Percentiles rank a stretch among this genome's conserved stretches.
phyloP scores from a whole-genome alignment of 2,329 filamentous ascomycete species.

The Neofusicoccum sp. region DNA sequence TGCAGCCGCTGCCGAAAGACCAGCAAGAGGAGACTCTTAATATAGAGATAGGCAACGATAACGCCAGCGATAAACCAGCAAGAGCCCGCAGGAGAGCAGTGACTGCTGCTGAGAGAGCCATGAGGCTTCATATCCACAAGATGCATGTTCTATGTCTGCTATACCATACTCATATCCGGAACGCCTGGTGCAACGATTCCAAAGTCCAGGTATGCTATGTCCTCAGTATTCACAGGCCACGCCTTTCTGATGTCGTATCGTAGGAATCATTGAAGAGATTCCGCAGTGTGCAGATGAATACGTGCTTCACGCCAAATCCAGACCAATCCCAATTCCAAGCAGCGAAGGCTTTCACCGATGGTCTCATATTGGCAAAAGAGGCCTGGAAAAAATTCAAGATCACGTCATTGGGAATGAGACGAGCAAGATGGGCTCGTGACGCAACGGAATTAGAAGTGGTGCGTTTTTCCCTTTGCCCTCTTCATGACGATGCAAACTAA shows the following conservation, averaged over 20 bases:
- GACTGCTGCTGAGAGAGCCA: conserved; percentile 56
- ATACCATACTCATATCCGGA: conserved; percentile 72
- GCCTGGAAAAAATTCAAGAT: conserved; percentile 17
- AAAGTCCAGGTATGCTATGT: conserved; percentile 57
- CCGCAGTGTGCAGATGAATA: conserved; percentile 63
- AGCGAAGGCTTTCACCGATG: conserved; percentile 74
- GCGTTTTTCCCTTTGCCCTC: conserved; percentile 15
- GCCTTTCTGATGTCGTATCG: neutral
- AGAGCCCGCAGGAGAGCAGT: conserved; percentile 50
- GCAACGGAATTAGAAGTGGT: conserved; percentile 44
- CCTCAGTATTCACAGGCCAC: neutral
- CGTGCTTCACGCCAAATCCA: conserved; percentile 66
- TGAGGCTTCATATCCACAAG: conserved; percentile 78
- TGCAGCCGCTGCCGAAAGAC: conserved; percentile 27
- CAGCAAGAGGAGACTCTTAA: conserved; percentile 39
- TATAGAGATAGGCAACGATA: conserved; percentile 35
- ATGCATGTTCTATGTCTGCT: conserved; percentile 80
- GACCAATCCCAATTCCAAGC: conserved; percentile 70
- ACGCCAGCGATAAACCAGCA: conserved; percentile 32
- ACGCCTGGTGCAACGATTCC: conserved; percentile 83
- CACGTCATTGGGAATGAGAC: conserved; percentile 32
- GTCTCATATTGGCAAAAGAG: conserved; percentile 59
- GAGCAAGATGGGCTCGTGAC: conserved; percentile 67
- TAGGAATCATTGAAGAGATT: conserved; percentile 44
- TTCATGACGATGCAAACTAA: conserved; percentile 10